Conservation (phyloP, 1,139 yeast species). For the Zygoascus sp. region DNA sequence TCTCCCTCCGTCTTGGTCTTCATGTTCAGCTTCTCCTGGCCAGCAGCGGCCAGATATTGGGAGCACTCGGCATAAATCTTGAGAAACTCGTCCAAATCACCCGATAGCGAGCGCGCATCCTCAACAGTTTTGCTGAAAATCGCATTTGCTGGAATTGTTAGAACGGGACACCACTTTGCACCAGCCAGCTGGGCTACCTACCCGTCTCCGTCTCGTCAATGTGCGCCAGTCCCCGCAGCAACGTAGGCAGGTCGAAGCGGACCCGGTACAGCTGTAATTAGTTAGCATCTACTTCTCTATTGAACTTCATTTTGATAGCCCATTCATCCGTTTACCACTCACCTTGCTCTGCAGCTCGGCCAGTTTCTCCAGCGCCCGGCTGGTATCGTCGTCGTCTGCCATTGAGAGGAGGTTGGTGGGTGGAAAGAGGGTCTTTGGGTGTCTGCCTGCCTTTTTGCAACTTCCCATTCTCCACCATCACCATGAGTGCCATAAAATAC, state of each 20-base stretch:
- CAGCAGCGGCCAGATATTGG: conserved; percentile 3
- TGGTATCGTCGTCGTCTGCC: conserved; percentile 5
- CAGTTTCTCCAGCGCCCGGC: conserved; percentile 7
- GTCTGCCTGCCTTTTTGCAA: background rate
- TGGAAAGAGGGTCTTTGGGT: background rate
- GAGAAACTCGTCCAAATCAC: conserved; percentile 9
- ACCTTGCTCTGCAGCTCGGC: conserved; percentile 8
- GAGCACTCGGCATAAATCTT: conserved; percentile 7
- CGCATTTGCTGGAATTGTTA: background rate
- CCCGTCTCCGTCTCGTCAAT: conserved; percentile 10
- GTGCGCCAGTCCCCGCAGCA: conserved; percentile 9
- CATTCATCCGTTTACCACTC: no score
- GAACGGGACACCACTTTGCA: background rate
- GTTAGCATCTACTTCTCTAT: no score
- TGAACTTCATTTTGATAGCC: no score
- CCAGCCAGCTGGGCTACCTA: background rate
- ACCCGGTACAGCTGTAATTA: conserved; percentile 7
- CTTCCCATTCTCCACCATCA: conserved; percentile 13
- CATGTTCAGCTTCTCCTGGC: background rate
- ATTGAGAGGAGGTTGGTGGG: background rate
- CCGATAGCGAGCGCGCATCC: conserved; percentile 1
- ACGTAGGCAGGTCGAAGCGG: conserved; percentile 9
- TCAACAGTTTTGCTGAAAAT: conserved; percentile 11
- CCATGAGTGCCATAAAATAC: conserved; percentile 40
- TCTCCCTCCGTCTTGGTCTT: background rate